phyloP scores from a whole-genome alignment of 2,329 filamentous ascomycete genomes.

The Calonectria pseudoturangicola region DNA sequence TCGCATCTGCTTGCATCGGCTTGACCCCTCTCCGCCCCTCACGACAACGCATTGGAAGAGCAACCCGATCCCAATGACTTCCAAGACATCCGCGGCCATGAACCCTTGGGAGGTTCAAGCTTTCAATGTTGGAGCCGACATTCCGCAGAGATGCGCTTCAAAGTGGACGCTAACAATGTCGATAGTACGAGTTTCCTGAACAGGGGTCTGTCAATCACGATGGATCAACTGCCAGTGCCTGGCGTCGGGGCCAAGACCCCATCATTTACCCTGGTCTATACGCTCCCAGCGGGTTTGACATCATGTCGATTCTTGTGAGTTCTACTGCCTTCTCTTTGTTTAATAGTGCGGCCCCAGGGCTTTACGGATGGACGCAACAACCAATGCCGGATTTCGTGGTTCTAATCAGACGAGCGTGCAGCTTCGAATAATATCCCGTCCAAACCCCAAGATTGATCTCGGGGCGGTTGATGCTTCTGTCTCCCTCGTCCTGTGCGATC shows the following conservation, averaged over 20 bases:
- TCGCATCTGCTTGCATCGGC: not conserved
- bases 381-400: not conserved
- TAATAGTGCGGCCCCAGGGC: not conserved
- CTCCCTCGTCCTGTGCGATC: slow-evolving; percentile 88
- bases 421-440: slow-evolving; percentile 79
- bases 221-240: slow-evolving; percentile 47
- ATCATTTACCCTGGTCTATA: slow-evolving; percentile 75
- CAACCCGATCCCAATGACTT: slow-evolving; percentile 38
- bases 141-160: not conserved
- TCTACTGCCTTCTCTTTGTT: slow-evolving; percentile 20
- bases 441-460: slow-evolving; percentile 85
- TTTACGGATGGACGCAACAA: not conserved
- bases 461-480: slow-evolving; percentile 90
- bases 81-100: slow-evolving; percentile 45
- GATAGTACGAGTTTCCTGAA: slow-evolving; percentile 54
- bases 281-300: slow-evolving; percentile 72
- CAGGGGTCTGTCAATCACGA: slow-evolving; percentile 48
- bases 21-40: slow-evolving; percentile 6
- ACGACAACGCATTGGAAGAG: slow-evolving; percentile 28
- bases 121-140: slow-evolving; percentile 47
- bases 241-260: slow-evolving; percentile 62
- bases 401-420: slow-evolving; percentile 51
- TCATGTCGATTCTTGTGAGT: slow-evolving; percentile 73
- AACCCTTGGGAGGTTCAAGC: slow-evolving; percentile 55
- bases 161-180: slow-evolving; percentile 34